Evolutionary conservation across 495 filamentous ascomycete genomes (phyloP).

Genomic region (Aspergillus nanangensis): DNA sequence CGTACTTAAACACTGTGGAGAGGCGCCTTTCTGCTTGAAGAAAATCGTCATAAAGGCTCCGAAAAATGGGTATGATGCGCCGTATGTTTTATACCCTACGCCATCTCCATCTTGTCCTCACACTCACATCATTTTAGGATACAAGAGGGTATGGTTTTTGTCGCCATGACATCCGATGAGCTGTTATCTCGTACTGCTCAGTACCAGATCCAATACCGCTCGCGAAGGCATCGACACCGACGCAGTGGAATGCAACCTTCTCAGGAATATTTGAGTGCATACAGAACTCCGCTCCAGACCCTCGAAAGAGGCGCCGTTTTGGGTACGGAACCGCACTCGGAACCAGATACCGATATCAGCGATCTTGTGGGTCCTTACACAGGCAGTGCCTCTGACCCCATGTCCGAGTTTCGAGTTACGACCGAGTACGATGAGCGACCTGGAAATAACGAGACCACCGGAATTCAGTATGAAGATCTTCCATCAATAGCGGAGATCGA

Average conservation of each 20-base stretch:
- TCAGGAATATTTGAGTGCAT: conserved; percentile 36
- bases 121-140: conserved; percentile 34
- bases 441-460: conserved; percentile 32
- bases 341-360: conserved; percentile 18
- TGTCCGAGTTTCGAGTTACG: conserved; percentile 44
- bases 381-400: conserved; percentile 14
- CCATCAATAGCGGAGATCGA: conserved; percentile 23
- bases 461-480: conserved; percentile 10
- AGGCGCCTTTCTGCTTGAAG: conserved; percentile 71
- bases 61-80: conserved; percentile 71
- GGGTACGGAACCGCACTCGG: conserved; percentile 19
- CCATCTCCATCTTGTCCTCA: neutral
- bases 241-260: conserved; percentile 31
- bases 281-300: conserved; percentile 31
- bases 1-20: conserved; percentile 72
- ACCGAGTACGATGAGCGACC: conserved; percentile 46
- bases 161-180: conserved; percentile 78
- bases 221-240: conserved; percentile 22
- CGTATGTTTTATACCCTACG: conserved; percentile 54
- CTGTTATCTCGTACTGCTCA: conserved; percentile 66
- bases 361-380: conserved; percentile 3
- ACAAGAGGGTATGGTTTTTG: conserved; percentile 90
- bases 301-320: conserved; percentile 22
- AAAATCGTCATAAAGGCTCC: conserved; percentile 88
- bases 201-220: conserved; percentile 68